phyloP scores from a whole-genome alignment of 2,329 filamentous ascomycete genomes.

The Colletotrichum somersetense region DNA sequence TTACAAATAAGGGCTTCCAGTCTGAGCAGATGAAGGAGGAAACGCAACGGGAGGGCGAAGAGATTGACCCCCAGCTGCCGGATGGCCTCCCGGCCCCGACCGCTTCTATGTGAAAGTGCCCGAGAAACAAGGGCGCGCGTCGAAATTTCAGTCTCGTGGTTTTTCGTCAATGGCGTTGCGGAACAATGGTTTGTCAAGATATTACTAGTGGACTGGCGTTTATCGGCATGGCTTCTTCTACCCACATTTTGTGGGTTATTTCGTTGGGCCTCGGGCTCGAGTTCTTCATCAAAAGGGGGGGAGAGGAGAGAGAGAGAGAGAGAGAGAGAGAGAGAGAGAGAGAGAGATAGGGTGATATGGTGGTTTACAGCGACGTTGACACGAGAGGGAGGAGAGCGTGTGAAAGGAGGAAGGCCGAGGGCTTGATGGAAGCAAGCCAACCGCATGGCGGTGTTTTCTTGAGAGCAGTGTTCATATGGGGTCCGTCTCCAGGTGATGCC shows the following conservation, averaged over 20 bases:
- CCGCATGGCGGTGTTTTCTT: conserved; percentile 9
- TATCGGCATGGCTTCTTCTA: conserved; percentile 35
- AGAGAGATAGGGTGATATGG: neutral
- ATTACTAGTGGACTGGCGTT: conserved; percentile 40
- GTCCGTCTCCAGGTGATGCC: neutral
- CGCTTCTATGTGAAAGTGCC: conserved; percentile 48
- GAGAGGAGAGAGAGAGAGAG: neutral
- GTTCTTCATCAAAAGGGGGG: conserved; percentile 35
- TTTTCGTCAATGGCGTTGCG: conserved; percentile 40
- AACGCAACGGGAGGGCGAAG: conserved; percentile 60
- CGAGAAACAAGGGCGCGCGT: conserved; percentile 20
- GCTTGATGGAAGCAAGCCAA: conserved; percentile 3
- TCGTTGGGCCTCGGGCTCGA: conserved; percentile 18
- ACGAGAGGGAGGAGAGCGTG: conserved; percentile 4
- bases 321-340: conserved; percentile 1
- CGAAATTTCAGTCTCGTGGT: conserved; percentile 28
- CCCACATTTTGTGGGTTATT: conserved; percentile 14
- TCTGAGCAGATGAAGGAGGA: conserved; percentile 57
- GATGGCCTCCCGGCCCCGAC: conserved; percentile 50
- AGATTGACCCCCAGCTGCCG: conserved; percentile 67
- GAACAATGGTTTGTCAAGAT: conserved; percentile 41
- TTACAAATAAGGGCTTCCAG: conserved; percentile 53
- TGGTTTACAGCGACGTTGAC: conserved; percentile 4
- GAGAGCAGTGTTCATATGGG: neutral
- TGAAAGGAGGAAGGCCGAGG: neutral